Percentiles rank a stretch among this genome's conserved stretches.
These are phyloP conservation scores for Solanum medicagineum DNA, from an alignment of 257 asterid species.

Conservation along the genomic window DNA sequence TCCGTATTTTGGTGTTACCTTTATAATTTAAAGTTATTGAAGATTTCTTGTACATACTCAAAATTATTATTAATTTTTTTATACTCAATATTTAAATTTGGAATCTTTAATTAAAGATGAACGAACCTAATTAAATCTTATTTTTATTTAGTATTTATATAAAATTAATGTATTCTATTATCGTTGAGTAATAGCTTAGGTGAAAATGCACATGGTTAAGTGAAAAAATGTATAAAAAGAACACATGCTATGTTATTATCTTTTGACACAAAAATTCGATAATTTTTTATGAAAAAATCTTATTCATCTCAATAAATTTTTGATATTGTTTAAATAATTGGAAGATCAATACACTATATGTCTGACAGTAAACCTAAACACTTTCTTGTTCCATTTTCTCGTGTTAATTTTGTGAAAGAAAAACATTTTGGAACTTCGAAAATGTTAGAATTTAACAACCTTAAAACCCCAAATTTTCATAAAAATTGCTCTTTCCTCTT, in stretches of 20 bases:
- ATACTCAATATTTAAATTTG: neutral
- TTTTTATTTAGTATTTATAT: neutral
- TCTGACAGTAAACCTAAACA: neutral
- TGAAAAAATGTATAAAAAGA: neutral
- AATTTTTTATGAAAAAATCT: neutral
- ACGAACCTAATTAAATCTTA: neutral
- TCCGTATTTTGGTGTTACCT: fast-evolving
- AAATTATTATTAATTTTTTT: no score
- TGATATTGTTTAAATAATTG: neutral
- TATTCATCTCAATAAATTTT: neutral
- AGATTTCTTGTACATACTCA: no score
- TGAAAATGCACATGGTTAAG: neutral
- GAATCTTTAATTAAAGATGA: neutral
- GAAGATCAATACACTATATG: neutral
- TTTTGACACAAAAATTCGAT: neutral
- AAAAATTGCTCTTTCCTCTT: neutral
- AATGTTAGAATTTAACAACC: neutral
- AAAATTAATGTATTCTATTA: neutral
- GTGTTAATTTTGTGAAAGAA: neutral
- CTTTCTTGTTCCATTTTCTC: neutral
- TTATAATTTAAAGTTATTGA: neutral
- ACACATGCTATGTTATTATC: neutral
- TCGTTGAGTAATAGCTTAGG: neutral
- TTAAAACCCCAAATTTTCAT: neutral
- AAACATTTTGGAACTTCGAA: neutral